Evolutionary conservation across 108 stramenopile species (phyloP), one percentile per base, ranked within the genome.

Genomic region (Aureococcus anophagefferens): DNA sequence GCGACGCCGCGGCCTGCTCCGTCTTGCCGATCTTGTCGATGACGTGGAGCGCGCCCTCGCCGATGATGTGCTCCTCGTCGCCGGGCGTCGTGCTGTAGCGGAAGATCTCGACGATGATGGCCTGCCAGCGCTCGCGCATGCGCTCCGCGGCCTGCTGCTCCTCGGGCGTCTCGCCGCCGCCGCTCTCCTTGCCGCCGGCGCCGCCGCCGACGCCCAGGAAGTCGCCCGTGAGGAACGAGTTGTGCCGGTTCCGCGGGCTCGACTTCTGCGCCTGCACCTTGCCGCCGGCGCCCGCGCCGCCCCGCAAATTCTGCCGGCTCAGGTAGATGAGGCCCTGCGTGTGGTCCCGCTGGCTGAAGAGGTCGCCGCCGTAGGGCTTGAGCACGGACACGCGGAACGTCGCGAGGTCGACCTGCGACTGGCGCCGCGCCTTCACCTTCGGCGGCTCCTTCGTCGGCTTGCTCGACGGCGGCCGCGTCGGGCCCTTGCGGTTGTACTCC

Each of bases 41-140:
- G 40, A 73, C 77, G 40, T 74, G 67, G 33, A 78, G 40, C 21
- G 62, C 37, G n/a, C 77, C 77, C 73, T 78, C 77, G 31, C 68
- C 72, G 15, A 73, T 64, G 35, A 78, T 62, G 46, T 63, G 64
- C 37, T 35, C 40, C 36, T 78, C 73, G 4, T 46, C 65, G 9
- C 73, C 73, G 33, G 73, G 73, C 31, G 7, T 30, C 0, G 46
- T 45, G 30, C 33, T 35, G 45, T 59, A 74, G 65, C 45, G 34
- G 37, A 65, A 74, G 33, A 74, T 63, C 73, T 74, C 64, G 66
- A 45, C 45, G 66, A 64, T 40, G 46, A 74, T 67, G 46, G 46
- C 59, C 11, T 51, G 46, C 18, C 69, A 15, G 28, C 69, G 3
- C 69, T 70, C 69, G 46, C 51, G 46, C 51, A 28, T 13, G 31